phyloP scores from a whole-genome alignment of 2,329 filamentous ascomycete genomes.

The Leptographium lundbergii region DNA sequence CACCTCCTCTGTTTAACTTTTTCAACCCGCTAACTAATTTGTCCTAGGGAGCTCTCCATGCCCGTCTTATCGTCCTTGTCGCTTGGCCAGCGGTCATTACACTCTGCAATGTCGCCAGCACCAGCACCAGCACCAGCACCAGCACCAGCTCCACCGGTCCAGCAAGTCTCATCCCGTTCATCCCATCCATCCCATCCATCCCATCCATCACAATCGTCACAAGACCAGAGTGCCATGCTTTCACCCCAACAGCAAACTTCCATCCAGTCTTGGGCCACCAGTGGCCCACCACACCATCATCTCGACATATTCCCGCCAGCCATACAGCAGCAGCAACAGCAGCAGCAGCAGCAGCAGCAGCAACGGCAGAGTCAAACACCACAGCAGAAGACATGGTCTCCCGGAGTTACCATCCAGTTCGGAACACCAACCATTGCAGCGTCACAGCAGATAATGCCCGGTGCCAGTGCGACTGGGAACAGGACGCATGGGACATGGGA shows the following conservation, averaged over 20 bases:
- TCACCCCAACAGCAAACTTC: constrained; percentile 28
- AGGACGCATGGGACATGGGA: constrained; percentile 9
- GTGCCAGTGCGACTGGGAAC: neutral
- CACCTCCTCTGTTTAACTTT: neutral
- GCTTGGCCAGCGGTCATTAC: constrained; percentile 18
- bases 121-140: neutral
- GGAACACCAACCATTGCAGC: constrained; percentile 27
- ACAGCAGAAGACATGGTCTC: constrained; percentile 51
- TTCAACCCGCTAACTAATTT: constrained; percentile 5
- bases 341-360: constrained; percentile 1
- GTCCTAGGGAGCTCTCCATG: constrained; percentile 36
- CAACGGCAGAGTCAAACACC: neutral
- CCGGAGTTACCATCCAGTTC: constrained; percentile 72
- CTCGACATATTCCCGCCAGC: constrained; percentile 16
- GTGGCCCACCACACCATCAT: constrained; percentile 43
- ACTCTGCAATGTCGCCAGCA: constrained; percentile 15
- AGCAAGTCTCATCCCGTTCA: neutral
- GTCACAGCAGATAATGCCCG: neutral
- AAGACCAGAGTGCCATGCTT: constrained; percentile 14
- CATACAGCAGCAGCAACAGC: constrained; percentile 1
- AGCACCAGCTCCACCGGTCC: neutral
- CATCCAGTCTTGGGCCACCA: constrained; percentile 41
- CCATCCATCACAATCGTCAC: neutral
- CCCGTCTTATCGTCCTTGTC: constrained; percentile 34
- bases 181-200: neutral